Base-by-base conservation (phyloP, 768 basidiomycete species). In the Lactarius sp. region DNA sequence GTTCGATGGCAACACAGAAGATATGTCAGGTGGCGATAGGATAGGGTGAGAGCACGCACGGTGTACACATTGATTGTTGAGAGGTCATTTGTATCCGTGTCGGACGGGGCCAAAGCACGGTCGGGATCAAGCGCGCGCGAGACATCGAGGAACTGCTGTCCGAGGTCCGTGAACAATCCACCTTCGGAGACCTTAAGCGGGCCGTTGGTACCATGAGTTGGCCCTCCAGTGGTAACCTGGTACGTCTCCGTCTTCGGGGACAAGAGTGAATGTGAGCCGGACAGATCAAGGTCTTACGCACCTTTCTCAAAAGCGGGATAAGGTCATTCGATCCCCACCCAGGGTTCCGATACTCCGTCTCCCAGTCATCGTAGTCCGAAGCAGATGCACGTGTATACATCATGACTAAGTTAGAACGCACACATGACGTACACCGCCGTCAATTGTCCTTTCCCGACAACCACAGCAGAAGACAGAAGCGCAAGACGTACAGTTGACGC, bases 321-420 rank as follows among this genome's bases (percentile, higher is more conserved):
- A 88, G 69, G 33, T 82, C 75, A 53, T 77, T 74, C 0, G 83
- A 81, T 6, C 84, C 77, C 87, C 87, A 88, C 2, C 85, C 86
- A 1, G 79, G 72, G 69, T 87, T 86, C 4, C 76, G 76, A 31
- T 81, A 71, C 2, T 75, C 70, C 3, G 49, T 65, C 66, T 81
- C 80, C 86, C 86, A 87, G 55, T 83, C 82, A 65, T 88, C 83
- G 53, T 82, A 86, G 69, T 88, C 87, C 0, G 85, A 86, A 1
- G 83, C 81, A 8, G 82, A 72, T 14, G 83, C 80, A 31, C 86
- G 80, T 0, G 79, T 81, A 65, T 86, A 87, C 77, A 82, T 77
- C 70, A 58, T 59, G 49, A 55, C 66, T 68, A 22, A 42, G 20
- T 16, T 39, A 22, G 3, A 37, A 27, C 7, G 13, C 4, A 10